Base-by-base conservation (phyloP, 1,139 yeast species). In the Suhomyces guaymorum region DNA sequence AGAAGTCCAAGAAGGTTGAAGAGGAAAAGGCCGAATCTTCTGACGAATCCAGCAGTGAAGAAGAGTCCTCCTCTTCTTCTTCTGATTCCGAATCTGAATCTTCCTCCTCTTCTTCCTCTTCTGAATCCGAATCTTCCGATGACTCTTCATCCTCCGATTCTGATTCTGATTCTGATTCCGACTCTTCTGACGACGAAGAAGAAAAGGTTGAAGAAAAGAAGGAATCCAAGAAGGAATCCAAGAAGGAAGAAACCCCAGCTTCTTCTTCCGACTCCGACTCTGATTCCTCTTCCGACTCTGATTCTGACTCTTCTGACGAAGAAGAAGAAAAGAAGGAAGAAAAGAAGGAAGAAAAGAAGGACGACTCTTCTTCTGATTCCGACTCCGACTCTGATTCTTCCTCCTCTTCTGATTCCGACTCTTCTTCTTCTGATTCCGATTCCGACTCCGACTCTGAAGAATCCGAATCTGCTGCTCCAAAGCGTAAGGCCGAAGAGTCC, bases 401-500 rank as follows among this genome's bases (percentile, higher is more conserved):
- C n/a, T n/a, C n/a, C n/a, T n/a, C n/a, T n/a, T n/a, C 57, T 24
- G 49, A 44, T 26, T 43, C 58, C 25, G 48, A 43, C 27, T 50
- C 57, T 24, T 44, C 41, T 24, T 41, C 49, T 22, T 42, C 50
- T 32, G 33, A 30, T 24, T 54, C 63, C 14, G 50, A 46, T 24
- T 52, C 60, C 30, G 57, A 49, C 33, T 43, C 54, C 20, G 56
- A 53, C 21, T 40, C 54, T 25, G 51, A 49, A 15, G 43, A 50
- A 28, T n/a, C 49, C 19, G 37, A 36, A 27, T 55, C 63, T 34
- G 55, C 47, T 32, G 37, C 45, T 26, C 58, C 57, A 48, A 65
- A 66, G 52, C 64, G 71, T 50, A 64, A 63, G 51, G 58, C 60
- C 30, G 70, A 52, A 41, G 60, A 60, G 34, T 47, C 61, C 26